A percentile compares a stretch with the other conserved stretches of the same genome.
These are phyloP conservation scores for Bryoglossum gracile DNA, from an alignment of 495 filamentous ascomycete genomes.

Conservation along the genomic window DNA sequence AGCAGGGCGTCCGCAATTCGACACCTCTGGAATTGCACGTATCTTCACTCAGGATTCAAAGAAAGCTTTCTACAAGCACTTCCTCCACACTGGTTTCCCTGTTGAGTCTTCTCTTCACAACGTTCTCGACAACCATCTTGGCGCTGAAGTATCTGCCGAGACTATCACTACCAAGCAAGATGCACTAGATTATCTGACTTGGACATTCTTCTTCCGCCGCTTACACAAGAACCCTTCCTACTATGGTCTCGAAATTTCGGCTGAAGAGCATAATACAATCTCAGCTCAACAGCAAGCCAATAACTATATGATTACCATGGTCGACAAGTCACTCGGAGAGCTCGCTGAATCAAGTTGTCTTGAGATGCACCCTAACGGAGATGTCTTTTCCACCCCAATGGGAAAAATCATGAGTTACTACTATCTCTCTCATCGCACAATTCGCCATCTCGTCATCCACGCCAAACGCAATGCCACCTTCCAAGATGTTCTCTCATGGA, in stretches of 20 bases:
- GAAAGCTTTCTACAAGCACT: slow-evolving; percentile 99
- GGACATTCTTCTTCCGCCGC: slow-evolving; percentile 98
- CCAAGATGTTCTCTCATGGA: slow-evolving; percentile 83
- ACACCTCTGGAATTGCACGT: slow-evolving; percentile 86
- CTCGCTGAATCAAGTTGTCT: slow-evolving; percentile 80
- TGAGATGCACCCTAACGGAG: slow-evolving; percentile 71
- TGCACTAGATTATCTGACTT: slow-evolving; percentile 94
- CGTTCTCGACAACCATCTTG: slow-evolving; percentile 93
- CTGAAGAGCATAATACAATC: slow-evolving; percentile 88
- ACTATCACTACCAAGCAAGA: slow-evolving; percentile 93
- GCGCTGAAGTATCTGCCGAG: slow-evolving; percentile 87
- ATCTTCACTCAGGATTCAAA: slow-evolving; percentile 97
- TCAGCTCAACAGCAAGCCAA: slow-evolving; percentile 78
- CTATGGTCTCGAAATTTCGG: slow-evolving; percentile 91
- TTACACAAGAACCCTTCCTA: slow-evolving; percentile 98
- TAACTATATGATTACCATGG: slow-evolving; percentile 85
- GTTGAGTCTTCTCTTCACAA: slow-evolving; percentile 96
- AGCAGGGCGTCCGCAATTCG: slow-evolving; percentile 93
- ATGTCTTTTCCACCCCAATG: slow-evolving; percentile 79
- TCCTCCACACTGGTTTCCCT: slow-evolving; percentile 95
- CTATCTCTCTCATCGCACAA: slow-evolving; percentile 94
- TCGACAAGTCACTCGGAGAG: slow-evolving; percentile 75
- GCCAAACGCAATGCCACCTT: slow-evolving; percentile 74
- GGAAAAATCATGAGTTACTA: slow-evolving; percentile 99
- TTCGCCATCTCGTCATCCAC: slow-evolving; percentile 69